Evolutionary conservation across 345 rosid species (phyloP), one percentile per base, ranked within the genome.

Genomic region (Eucalyptus cloeziana): DNA sequence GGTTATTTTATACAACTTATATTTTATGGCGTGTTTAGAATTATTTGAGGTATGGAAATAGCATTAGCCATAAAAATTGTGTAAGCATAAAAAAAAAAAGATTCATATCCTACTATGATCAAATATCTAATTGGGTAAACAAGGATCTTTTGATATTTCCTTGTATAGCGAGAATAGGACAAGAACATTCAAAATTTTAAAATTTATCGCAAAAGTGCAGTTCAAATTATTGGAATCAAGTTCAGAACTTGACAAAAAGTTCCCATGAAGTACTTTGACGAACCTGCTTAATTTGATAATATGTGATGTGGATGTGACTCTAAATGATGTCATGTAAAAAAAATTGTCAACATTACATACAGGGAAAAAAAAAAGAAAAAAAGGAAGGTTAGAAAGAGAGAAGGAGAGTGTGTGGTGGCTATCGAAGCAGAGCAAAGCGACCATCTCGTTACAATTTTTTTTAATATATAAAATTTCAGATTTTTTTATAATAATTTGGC

Each of bases 381-480:
- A n/a, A 7, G 2, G 16, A 62, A 27, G 16, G 10, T 13, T 6
- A 64, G 33, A 64, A 64, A 64, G 76, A n/a, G 3, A n/a, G 9
- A 4, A 30, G 69, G 31, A 60, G 31, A 60, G 1, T 12, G 0
- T 12, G 1, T 0, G 31, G 31, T 19, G 58, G 58, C 58, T 3
- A 7, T 52, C 58, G 0, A 1, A 9, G 10, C 58, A 67, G 12
- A 31, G 21, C 3, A 31, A 33, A 67, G 79, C 79, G 11, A 27
- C 0, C 6, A 60, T 52, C 58, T 52, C 0, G 0, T 0, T 52
- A 19, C 3, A 7, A 1, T 52, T 0, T 52, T 7, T 3, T 52
- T 52, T 0, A 2, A 19, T 19, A 19, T 19, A 52, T 52, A 52
- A 52, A 52, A 52, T 52, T 7, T 52, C 56, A 52, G 56, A 7